Evolutionary conservation across 2,329 filamentous ascomycete species (phyloP), one percentile per base, ranked within the genome.

Genomic region (Diaporthe helianthi): DNA sequence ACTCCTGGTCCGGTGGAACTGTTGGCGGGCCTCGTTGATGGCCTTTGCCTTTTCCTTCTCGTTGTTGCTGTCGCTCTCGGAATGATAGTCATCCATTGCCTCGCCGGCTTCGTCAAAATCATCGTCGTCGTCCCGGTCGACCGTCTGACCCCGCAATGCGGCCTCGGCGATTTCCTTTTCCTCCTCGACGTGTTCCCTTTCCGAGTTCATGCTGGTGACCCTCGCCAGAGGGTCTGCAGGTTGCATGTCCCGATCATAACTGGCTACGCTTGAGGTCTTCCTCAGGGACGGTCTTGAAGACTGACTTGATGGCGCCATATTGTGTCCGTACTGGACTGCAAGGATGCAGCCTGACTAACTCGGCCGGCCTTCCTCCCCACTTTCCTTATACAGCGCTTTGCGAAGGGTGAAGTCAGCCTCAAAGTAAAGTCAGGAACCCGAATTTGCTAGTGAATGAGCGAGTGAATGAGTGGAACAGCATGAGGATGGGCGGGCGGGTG

Each of bases 1-100:
- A 72, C 85, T 90, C 72, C 82, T 83, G 33, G 83, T 83, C 53
- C 79, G 81, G 67, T 78, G 77, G 65, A 86, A 68, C 54, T 79
- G 75, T 15, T 77, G 74, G 52, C 76, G 76, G 68, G 74, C 73
- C 31, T 72, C 75, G 13, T 70, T 75, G 47, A 76, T 67, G 46
- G 77, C 66, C 31, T 76, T 68, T 73, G 36, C 63, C 51, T 31
- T 67, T 31, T 67, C 69, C 29, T 71, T 73, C 38, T 74, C 65
- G 24, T 68, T 73, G 46, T 74, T 65, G 47, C 55, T 69, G 29
- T 65, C 68, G 7, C 61, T 65, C 15, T 73, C 71, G 29, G 70
- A 69, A 6, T 49, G 51, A 19, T 67, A 61, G 52, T 69, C 69
- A 31, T 54, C 64, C 22, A 67, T 58, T 12, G 44, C 55, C 19